Evolutionary conservation across 768 basidiomycete species (phyloP), one percentile per base, ranked within the genome.

Genomic region (Boletus sensibilis): DNA sequence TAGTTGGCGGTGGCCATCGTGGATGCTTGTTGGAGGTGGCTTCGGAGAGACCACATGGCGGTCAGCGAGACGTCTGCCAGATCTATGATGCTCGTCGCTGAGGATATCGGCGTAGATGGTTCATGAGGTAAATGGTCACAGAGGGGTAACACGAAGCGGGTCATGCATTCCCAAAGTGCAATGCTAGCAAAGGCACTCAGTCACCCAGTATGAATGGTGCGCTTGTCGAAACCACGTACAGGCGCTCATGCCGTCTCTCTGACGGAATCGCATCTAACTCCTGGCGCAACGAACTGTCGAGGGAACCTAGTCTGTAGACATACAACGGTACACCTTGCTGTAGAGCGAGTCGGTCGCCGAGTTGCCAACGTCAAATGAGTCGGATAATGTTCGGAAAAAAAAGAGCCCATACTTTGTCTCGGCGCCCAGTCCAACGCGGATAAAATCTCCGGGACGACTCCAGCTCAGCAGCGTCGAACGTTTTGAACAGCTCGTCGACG

Each of bases 381-480:
- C 37, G 2, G 4, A 34, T 29, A 8, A 29, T 29, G 27, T 7
- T 42, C 23, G 18, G 31, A 38, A 39, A 29, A 13, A 29, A 2
- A 11, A 9, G 12, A 20, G n/a, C 1, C 20, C 75, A 3, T 61
- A 86, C 90, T 76, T 87, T 89, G 68, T 91, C 87, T 60, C 89
- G 75, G 43, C 86, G 77, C 0, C 90, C 91, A 0, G 88, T 92
- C 88, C 88, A 92, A 33, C 87, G 79, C 1, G 90, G 89, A 72
- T 92, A 94, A 58, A 85, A 88, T 49, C 78, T 74, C 62, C 81
- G 80, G 0, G 85, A 68, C 11, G 66, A 64, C 66, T 86, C 82
- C 52, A 91, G 77, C 60, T 92, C 91, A 9, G 78, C 77, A 0
- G 73, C 50, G 21, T 79, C 78, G 60, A 90, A 86, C 2, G 77